These are phyloP conservation scores for Oldenlandia corymbosa DNA, from an alignment of 257 asterid genomes.

Conservation along the genomic window DNA sequence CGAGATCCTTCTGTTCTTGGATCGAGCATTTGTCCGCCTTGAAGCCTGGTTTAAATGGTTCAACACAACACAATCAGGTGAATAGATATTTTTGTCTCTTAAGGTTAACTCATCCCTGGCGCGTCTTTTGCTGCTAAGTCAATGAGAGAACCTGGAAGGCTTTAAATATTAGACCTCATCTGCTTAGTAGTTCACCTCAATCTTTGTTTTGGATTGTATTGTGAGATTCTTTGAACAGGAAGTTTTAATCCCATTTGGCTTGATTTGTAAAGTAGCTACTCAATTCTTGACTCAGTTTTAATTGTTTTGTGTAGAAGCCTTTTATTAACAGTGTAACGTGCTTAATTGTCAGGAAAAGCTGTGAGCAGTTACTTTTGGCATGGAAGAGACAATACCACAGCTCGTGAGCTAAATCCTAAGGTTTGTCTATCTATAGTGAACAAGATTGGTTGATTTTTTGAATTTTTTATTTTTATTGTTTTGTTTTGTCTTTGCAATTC, in stretches of 20 bases:
- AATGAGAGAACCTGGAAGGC: neutral
- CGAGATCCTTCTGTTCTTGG: conserved; percentile 61
- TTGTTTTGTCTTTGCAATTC: no score
- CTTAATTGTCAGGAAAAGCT: conserved; percentile 56
- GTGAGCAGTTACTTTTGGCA: conserved; percentile 85
- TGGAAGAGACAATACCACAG: conserved; percentile 70
- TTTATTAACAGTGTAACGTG: neutral
- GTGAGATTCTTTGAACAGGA: neutral
- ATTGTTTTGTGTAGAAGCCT: neutral
- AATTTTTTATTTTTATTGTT: neutral
- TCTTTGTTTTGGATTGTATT: neutral
- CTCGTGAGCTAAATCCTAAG: conserved; percentile 91
- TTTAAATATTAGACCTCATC: neutral
- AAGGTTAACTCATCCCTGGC: neutral
- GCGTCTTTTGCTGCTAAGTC: neutral
- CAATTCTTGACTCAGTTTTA: neutral
- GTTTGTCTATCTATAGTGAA: conserved; percentile 29
- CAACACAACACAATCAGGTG: conserved; percentile 88
- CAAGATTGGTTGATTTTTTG: conserved; percentile 10
- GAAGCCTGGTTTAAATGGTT: conserved; percentile 98
- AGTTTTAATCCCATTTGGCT: neutral
- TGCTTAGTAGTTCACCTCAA: neutral
- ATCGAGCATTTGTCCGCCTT: conserved; percentile 72
- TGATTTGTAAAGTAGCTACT: neutral
- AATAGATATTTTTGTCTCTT: conserved; percentile 9